Evolutionary conservation across 805 yeast species (phyloP).

Genomic region (Metschnikowia bowlesiae): DNA sequence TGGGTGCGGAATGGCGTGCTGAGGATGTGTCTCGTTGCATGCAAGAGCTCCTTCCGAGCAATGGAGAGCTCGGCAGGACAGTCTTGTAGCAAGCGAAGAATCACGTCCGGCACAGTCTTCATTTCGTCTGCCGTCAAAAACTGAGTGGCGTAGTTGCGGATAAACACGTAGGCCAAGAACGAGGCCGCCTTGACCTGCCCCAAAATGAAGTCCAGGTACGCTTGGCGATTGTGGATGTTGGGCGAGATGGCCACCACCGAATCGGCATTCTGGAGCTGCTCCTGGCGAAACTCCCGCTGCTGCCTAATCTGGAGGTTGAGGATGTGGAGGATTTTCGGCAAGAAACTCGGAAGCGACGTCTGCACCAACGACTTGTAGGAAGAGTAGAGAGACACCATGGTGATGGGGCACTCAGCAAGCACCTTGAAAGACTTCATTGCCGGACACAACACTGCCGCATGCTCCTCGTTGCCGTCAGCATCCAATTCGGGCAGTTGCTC

Average conservation of each 20-base stretch:
- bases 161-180: conserved; percentile 84
- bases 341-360: conserved; percentile 65
- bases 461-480: conserved; percentile 23
- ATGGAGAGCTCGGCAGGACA: conserved; percentile 92
- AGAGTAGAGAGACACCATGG: conserved; percentile 88
- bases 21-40: conserved; percentile 91
- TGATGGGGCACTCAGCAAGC: conserved; percentile 93
- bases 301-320: conserved; percentile 76
- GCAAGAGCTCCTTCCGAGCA: conserved; percentile 87
- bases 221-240: conserved; percentile 66
- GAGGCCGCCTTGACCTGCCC: conserved; percentile 97
- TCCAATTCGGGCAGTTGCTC: conserved; percentile 9
- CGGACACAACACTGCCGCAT: conserved; percentile 50
- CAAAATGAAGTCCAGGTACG: conserved; percentile 81
- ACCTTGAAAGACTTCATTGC: conserved; percentile 85
- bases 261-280: conserved; percentile 51
- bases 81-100: conserved; percentile 81
- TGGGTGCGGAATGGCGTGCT: conserved; percentile 81
- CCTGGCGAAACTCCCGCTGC: conserved; percentile 45
- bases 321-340: conserved; percentile 76
- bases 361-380: conserved; percentile 75
- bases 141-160: conserved; percentile 74
- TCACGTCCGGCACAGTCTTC: conserved; percentile 77
- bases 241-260: conserved; percentile 70
- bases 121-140: conserved; percentile 41